Evolutionary conservation across 2,329 filamentous ascomycete genomes (phyloP).

Genomic region (Aspergillus pseudonomiae): DNA sequence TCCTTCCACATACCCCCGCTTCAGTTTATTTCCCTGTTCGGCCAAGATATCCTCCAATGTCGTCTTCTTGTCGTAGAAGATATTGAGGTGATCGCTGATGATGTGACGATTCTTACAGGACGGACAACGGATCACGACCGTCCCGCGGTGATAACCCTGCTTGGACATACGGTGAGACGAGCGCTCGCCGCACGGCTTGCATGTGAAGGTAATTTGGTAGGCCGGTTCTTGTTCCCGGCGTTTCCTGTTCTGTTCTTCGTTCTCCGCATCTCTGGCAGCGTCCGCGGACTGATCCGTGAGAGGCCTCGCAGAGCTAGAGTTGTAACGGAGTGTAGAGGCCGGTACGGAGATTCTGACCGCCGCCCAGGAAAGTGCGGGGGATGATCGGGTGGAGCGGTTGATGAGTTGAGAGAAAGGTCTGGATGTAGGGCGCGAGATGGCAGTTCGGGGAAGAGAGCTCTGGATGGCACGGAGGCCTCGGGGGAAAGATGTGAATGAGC

Average conservation of each 20-base stretch:
- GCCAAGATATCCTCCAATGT: conserved; percentile 49
- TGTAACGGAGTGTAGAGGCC: conserved; percentile 27
- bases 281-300: conserved; percentile 37
- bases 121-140: conserved; percentile 86
- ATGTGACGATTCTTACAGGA: conserved; percentile 84
- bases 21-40: conserved; percentile 66
- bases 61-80: conserved; percentile 49
- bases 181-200: conserved; percentile 77
- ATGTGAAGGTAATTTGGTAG: conserved; percentile 91
- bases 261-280: conserved; percentile 34
- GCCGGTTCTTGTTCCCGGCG: conserved; percentile 60
- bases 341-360: conserved; percentile 7
- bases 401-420: conserved; percentile 26
- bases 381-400: conserved; percentile 16
- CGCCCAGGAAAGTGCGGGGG: conserved; percentile 5
- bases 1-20: conserved; percentile 78
- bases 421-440: conserved; percentile 20
- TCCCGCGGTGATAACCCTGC: conserved; percentile 91
- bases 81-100: conserved; percentile 84
- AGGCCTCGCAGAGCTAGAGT: conserved; percentile 29
- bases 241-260: conserved; percentile 39
- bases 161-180: conserved; percentile 88
- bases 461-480: conserved; percentile 28
- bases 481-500: conserved; percentile 18
- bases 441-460: conserved; percentile 18